Percentiles rank a stretch among this genome's conserved stretches.
Conservation (phyloP, 352 stramenopile genomes). For the Elongisporangium senticosum region DNA sequence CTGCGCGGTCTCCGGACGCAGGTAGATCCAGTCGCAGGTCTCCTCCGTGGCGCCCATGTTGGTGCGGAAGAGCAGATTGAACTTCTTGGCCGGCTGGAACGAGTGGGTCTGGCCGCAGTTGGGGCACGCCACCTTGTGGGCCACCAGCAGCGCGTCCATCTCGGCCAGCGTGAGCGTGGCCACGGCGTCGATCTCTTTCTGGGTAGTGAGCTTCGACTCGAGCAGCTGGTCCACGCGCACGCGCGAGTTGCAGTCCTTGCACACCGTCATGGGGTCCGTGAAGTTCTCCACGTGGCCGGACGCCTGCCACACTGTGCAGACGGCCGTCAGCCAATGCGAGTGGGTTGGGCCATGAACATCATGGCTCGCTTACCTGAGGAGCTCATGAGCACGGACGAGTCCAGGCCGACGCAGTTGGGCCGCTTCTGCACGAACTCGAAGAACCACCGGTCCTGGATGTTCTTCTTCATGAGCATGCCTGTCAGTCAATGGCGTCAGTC, state of each 20-base stretch:
- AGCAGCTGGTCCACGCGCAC: slow-evolving; percentile 74
- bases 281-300: slow-evolving; percentile 97
- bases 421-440: slow-evolving; percentile 93
- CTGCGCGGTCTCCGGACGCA: slow-evolving; percentile 97
- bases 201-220: slow-evolving; percentile 34
- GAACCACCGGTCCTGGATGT: slow-evolving; percentile 97
- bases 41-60: slow-evolving; percentile 91
- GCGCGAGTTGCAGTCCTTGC: slow-evolving; percentile 88
- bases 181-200: slow-evolving; percentile 43
- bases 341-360: neutral
- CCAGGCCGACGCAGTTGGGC: slow-evolving; percentile 93
- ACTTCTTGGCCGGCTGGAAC: slow-evolving; percentile 87
- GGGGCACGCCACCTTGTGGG: slow-evolving; percentile 50
- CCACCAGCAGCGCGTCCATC: slow-evolving; percentile 50
- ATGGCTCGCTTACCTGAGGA: slow-evolving; percentile 37
- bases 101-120: slow-evolving; percentile 36
- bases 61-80: slow-evolving; percentile 98
- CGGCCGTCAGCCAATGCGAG: neutral
- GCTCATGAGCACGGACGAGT: slow-evolving; percentile 95
- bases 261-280: slow-evolving; percentile 97
- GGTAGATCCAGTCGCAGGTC: slow-evolving; percentile 88
- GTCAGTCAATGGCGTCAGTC: neutral
- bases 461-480: slow-evolving; percentile 95
- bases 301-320: slow-evolving; percentile 86
- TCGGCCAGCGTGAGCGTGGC: slow-evolving; percentile 43